A percentile compares a stretch with the other conserved stretches of the same genome.
Conservation (phyloP, 2,329 filamentous ascomycete genomes). For the Penicillium sumatraense region DNA sequence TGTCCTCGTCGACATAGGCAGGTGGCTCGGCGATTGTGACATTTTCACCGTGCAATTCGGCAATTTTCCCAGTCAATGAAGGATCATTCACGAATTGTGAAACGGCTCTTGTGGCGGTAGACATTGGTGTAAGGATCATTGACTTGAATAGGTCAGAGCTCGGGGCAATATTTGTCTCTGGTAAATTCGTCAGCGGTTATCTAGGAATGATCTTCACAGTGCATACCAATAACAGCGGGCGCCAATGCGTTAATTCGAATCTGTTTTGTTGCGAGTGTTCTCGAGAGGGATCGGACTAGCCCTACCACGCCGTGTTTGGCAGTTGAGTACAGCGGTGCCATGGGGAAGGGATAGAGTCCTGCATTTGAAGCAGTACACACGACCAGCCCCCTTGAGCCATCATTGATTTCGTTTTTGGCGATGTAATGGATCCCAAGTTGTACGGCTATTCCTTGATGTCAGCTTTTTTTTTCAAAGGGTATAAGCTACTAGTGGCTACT, state of each 20-base stretch:
- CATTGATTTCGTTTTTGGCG: slow-evolving; percentile 44
- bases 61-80: slow-evolving; percentile 50
- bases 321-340: slow-evolving; percentile 56
- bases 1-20: slow-evolving; percentile 55
- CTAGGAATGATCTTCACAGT: background rate
- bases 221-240: slow-evolving; percentile 55
- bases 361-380: slow-evolving; percentile 61
- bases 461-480: too few relatives aligned
- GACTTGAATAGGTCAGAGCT: slow-evolving; percentile 49
- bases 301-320: slow-evolving; percentile 56
- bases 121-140: slow-evolving; percentile 59
- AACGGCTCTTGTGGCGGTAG: slow-evolving; percentile 52
- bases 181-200: slow-evolving; percentile 31
- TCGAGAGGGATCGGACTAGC: slow-evolving; percentile 54
- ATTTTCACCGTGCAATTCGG: slow-evolving; percentile 57
- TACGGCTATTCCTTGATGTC: slow-evolving; percentile 43
- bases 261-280: slow-evolving; percentile 42
- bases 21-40: slow-evolving; percentile 53
- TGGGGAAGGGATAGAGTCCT: slow-evolving; percentile 57
- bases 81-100: slow-evolving; percentile 48
- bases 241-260: slow-evolving; percentile 59
- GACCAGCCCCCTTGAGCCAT: slow-evolving; percentile 50
- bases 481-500: too few relatives aligned
- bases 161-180: slow-evolving; percentile 55
- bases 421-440: slow-evolving; percentile 58